Base-by-base conservation (phyloP, 441 rosid genomes). In the Erodium chrysanthum region DNA sequence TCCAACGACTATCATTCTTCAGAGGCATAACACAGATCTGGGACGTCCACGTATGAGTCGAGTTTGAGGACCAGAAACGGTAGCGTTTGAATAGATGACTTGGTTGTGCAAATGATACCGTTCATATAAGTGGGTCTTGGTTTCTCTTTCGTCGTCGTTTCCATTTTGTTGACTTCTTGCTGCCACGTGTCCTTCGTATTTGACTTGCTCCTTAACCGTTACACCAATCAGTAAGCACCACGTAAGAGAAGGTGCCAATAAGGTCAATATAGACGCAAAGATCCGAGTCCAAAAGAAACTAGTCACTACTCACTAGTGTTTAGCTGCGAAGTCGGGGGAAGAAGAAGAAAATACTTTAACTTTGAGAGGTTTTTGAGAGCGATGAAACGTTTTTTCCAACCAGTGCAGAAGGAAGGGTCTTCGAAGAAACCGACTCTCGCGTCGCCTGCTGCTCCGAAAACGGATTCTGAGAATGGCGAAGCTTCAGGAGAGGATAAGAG, bases 361-460 rank as follows among this genome's bases (percentile, higher is more conserved):
- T 17, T 10, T 0, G 35, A 61, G 20, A n/a, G 52, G 74, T 73
- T 37, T 69, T 12, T 18, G 69, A 65, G 23, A 35, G 42, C 64
- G 20, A 93, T 93, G 98, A 91, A 93, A 75, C 87, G 97, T 52
- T 93, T 93, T 79, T 93, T 93, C 80, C 87, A 89, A 76, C 98
- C 96, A 23, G 68, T 93, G 70, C 88, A 86, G 85, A 91, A 89
- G 64, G 92, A 85, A 5, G 85, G 90, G 64, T 77, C 84, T 48
- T 83, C 88, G 20, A 93, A 93, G 84, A 93, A 89, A 72, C 87
- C 93, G 12, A 29, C 84, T 7, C 78, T 82, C 42, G 77, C 84
- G 4, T 62, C 65, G 40, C 35, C 65, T 61, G 9, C 9, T 62
- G 66, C 83, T 46, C 68, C 73, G n/a, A 65, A 81, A 58, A 73